phyloP scores from a whole-genome alignment of 2,329 filamentous ascomycete genomes.

The Madurella mycetomatis region DNA sequence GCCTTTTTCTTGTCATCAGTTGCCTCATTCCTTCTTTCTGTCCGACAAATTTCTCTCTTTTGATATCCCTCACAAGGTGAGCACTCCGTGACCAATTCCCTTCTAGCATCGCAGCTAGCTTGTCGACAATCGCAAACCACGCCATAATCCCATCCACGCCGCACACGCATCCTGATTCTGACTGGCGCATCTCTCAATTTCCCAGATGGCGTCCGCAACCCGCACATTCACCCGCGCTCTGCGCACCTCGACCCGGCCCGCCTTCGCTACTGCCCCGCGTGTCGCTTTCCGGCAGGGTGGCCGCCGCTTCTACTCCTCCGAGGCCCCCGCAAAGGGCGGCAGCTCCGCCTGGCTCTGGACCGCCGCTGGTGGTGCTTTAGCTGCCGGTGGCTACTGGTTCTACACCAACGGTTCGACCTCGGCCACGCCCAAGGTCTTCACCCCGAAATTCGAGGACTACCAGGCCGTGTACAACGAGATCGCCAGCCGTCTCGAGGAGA shows the following conservation, averaged over 20 bases:
- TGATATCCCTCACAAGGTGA: conserved; percentile 12
- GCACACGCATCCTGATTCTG: conserved; percentile 4
- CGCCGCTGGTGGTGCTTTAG: conserved; percentile 54
- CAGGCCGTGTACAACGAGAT: conserved; percentile 92
- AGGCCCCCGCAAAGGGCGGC: conserved; percentile 48
- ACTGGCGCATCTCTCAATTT: conserved; percentile 4
- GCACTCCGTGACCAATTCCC: conserved; percentile 11
- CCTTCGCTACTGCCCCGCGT: conserved; percentile 56
- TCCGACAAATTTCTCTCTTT: conserved; percentile 4
- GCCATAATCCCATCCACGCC: background rate
- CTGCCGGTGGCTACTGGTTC: conserved; percentile 61
- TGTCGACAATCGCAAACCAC: conserved; percentile 4
- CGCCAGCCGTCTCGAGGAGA: conserved; percentile 73
- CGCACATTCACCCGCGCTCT: conserved; percentile 56
- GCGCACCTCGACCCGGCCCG: conserved; percentile 54
- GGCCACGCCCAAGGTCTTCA: conserved; percentile 56
- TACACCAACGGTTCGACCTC: conserved; percentile 54
- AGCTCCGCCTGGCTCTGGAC: conserved; percentile 51
- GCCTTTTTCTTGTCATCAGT: conserved; percentile 7
- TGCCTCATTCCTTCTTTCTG: conserved; percentile 6
- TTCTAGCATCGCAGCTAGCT: conserved; percentile 29
- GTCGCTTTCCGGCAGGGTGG: conserved; percentile 69
- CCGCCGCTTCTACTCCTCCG: conserved; percentile 76
- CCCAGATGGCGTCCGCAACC: conserved; percentile 44
- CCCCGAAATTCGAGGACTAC: conserved; percentile 80